Evolutionary conservation across 208 protist genomes (phyloP), one percentile per base, ranked within the genome.

Genomic region (Crithidia acanthocephali): DNA sequence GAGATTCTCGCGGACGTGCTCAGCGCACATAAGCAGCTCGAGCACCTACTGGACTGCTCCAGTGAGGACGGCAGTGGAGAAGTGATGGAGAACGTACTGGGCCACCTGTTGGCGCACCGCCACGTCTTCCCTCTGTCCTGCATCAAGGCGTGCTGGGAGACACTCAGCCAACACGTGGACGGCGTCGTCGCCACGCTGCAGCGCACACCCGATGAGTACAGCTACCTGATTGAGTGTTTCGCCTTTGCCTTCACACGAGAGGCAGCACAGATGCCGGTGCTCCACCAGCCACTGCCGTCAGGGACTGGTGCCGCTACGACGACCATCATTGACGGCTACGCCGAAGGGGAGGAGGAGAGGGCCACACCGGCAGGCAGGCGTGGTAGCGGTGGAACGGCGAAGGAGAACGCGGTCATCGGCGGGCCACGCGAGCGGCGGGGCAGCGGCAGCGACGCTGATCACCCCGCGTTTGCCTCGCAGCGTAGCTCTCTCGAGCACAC

Each of bases 111-210:
- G 18, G 69, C 82, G 5, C 81, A 88, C 60, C 80, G 85, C 4
- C 74, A 91, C 7, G 58, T 47, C 20, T 76, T 95, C 13, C 72
- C 82, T 1, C 62, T 74, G 35, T 48, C 68, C 27, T 74, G 71
- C n/a, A 56, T 85, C 55, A 50, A 59, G 33, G 80, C 77, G 23
- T 93, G 79, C 68, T 95, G 87, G 87, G 73, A 70, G 10, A 59
- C 72, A 3, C 56, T 95, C 0, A 60, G 74, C 40, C 67, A 80
- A 51, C 76, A 87, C 52, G 70, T 76, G 13, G 68, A 66, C 35
- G 74, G 78, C 52, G 88, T 95, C 66, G 90, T 79, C n/a, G 78
- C 74, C 1, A n/a, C 67, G 30, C 42, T 95, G 20, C 72, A 86
- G 53, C 72, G 45, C 23, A 76, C 57, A 13, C 76, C 79, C 23